phyloP scores from a whole-genome alignment of 805 yeast genomes.

The Schwanniomyces occidentalis region DNA sequence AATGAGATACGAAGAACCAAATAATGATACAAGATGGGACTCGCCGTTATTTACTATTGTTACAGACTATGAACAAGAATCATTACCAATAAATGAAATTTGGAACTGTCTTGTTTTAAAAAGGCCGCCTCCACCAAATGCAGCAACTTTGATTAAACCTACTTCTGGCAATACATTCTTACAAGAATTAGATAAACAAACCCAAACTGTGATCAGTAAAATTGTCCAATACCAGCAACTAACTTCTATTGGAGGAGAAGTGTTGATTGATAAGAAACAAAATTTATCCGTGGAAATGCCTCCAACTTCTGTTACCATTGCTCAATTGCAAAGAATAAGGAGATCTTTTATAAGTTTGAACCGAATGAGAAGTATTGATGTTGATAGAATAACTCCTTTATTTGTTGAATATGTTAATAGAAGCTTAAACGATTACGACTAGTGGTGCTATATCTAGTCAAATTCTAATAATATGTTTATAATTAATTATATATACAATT shows the following conservation, averaged over 20 bases:
- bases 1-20: conserved; percentile 93
- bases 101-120: conserved; percentile 62
- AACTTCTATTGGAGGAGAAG: conserved; percentile 47
- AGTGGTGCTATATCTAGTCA: too few species aligned
- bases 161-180: conserved; percentile 75
- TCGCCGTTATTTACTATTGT: conserved; percentile 80
- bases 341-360: conserved; percentile 82
- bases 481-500: neutral
- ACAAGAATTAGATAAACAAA: conserved; percentile 72
- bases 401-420: conserved; percentile 78
- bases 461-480: neutral
- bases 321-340: conserved; percentile 80
- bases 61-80: conserved; percentile 47
- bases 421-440: conserved; percentile 46
- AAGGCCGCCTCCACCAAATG: conserved; percentile 72
- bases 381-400: conserved; percentile 63
- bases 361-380: conserved; percentile 72
- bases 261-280: conserved; percentile 46
- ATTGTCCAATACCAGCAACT: conserved; percentile 64
- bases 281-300: conserved; percentile 63
- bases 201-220: conserved; percentile 63
- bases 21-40: conserved; percentile 86
- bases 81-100: conserved; percentile 64
- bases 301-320: conserved; percentile 55
- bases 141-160: conserved; percentile 80